Evolutionary conservation across 192 early-diverging fungal species (phyloP), one percentile per base, ranked within the genome.

Genomic region (Oehlia diaphana): DNA sequence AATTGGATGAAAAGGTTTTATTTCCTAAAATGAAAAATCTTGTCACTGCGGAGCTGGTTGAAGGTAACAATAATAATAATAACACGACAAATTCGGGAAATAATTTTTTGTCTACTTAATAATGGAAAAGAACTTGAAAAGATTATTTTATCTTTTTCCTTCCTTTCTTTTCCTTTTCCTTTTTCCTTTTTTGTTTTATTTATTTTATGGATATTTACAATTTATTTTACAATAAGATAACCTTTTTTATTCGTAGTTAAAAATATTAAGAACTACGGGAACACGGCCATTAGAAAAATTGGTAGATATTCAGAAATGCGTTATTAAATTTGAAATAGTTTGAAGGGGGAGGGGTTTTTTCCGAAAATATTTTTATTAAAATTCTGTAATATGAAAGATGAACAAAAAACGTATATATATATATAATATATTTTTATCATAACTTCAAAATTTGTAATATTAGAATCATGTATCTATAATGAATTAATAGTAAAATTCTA

Each of bases 11-110:
- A 70, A 89, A 90, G 70, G 87, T 89, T 50, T 83, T 79, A 23
- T 99, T 90, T 83, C 98, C 98, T 8, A 92, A 93, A 78, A 95
- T 99, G 79, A 91, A 85, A 65, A 94, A 97, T 81, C 87, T 97
- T 70, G 89, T 92, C 23, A 95, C 90, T 9, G 95, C 92, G 0
- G 92, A 95, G 70, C 84, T 98, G 64, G 89, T 91, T 21, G 77
- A 79, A 9, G 39, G 19, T 12, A 64, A 76, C 39, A 42, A 76
- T 26, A 75, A 31, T 26, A 75, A 31, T 44, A 58, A 31, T 44
- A 58, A 12, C 23, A 74, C 47, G 19, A 42, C 16, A 21, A 70
- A 70, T 39, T 44, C 65, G 31, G 28, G 14, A 4, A 67, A 16
- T 12, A 67, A 67, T 67, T 67, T 67, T 67, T 33, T 67, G 13